Evolutionary conservation across 1,139 yeast genomes (phyloP).

Genomic region (Saccharomyces hybrid): DNA sequence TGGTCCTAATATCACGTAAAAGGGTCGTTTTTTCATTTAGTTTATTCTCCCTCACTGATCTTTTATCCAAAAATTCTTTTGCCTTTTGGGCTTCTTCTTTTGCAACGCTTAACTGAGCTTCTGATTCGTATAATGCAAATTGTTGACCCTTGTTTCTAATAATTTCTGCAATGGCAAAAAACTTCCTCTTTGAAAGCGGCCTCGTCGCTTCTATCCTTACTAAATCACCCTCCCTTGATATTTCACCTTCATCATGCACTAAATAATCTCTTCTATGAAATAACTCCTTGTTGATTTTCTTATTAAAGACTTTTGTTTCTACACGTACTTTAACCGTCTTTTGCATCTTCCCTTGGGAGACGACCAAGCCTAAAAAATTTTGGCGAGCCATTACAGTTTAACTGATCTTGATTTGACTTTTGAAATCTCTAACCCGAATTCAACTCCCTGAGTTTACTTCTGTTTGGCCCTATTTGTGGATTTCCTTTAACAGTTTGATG

Average conservation of each 20-base stretch:
- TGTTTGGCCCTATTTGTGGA: background rate
- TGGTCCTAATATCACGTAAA: conserved; percentile 22
- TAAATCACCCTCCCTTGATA: conserved; percentile 90
- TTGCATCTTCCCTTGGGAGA: conserved; percentile 91
- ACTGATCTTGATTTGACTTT: background rate
- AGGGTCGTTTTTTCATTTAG: conserved; percentile 23
- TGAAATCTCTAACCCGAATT: background rate
- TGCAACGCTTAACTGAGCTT: conserved; percentile 60
- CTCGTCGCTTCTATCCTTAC: conserved; percentile 90
- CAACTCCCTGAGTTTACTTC: background rate
- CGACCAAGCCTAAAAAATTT: conserved; percentile 84
- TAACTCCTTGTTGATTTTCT: conserved; percentile 65
- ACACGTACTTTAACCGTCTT: conserved; percentile 94
- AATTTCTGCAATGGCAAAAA: conserved; percentile 91
- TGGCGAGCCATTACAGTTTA: conserved; percentile 63
- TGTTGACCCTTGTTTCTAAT: conserved; percentile 85
- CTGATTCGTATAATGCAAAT: conserved; percentile 68
- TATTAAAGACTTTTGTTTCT: conserved; percentile 60
- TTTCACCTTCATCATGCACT: conserved; percentile 88
- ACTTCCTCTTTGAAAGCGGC: conserved; percentile 73
- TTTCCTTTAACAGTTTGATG: background rate
- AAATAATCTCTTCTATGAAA: conserved; percentile 74
- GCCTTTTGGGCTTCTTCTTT: conserved; percentile 52
- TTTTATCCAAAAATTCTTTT: conserved; percentile 41
- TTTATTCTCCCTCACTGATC: conserved; percentile 35